phyloP scores from a whole-genome alignment of 306 rosid species.

The Sicyos edulis region DNA sequence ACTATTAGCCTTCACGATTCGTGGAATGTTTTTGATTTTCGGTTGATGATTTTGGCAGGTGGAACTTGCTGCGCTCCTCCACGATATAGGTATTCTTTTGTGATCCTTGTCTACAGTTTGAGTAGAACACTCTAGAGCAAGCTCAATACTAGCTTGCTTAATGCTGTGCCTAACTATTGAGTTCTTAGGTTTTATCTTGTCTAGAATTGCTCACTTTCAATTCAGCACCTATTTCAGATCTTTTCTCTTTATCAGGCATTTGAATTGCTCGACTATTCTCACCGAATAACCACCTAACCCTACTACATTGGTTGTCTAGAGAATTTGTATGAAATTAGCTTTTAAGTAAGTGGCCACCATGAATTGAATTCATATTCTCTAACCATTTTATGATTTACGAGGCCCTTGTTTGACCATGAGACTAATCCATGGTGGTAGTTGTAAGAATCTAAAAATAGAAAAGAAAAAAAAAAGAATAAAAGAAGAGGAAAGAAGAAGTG shows the following conservation, averaged over 20 bases:
- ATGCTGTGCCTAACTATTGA: not conserved
- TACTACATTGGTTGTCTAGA: too few species aligned
- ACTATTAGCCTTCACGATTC: not conserved
- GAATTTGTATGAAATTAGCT: too few species aligned
- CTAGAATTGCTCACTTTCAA: not conserved
- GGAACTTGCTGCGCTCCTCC: slow-evolving; percentile 88
- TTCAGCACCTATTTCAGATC: not conserved
- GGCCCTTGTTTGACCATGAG: too few species aligned
- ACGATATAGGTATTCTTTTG: slow-evolving; percentile 54
- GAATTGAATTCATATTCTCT: too few species aligned
- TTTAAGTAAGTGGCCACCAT: too few species aligned
- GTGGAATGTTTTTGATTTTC: not conserved
- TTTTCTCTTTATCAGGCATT: not conserved
- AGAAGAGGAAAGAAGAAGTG: not conserved
- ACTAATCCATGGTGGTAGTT: too few species aligned
- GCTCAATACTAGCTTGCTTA: not conserved
- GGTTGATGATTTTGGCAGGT: slow-evolving; percentile 42
- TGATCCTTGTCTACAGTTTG: not conserved
- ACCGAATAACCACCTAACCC: too few species aligned
- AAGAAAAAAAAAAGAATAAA: not conserved
- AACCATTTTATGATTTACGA: too few species aligned
- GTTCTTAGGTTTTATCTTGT: not conserved
- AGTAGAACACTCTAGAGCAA: not conserved
- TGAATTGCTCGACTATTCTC: not conserved
- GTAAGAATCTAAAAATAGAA: not conserved